Percentiles rank a stretch among this genome's conserved stretches.
These are phyloP conservation scores for Pythium aristosporum DNA, from an alignment of 352 stramenopile species.

Conservation along the genomic window DNA sequence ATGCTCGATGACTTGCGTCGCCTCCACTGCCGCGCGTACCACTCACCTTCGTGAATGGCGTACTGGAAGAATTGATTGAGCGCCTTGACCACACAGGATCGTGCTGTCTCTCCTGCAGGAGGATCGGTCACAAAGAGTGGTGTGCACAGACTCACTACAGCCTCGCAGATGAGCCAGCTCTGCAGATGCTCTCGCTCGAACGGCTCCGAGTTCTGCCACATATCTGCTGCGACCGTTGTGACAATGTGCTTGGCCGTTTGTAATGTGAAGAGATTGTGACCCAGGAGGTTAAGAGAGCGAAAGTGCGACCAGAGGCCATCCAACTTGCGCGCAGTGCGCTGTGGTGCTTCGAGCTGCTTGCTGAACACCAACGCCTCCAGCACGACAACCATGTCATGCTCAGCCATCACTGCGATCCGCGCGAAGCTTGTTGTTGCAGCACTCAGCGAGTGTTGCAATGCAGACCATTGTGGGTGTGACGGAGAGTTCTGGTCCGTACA, in stretches of 20 bases:
- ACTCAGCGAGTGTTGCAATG: slow-evolving; percentile 5
- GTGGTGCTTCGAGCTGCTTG: slow-evolving; percentile 19
- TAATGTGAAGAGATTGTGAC: slow-evolving; percentile 5
- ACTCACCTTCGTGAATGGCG: slow-evolving; percentile 16
- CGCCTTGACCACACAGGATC: background rate
- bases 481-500: slow-evolving; percentile 1
- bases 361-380: slow-evolving; percentile 22
- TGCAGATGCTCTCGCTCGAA: slow-evolving; percentile 28
- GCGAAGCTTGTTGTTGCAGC: slow-evolving; percentile 10
- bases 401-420: background rate
- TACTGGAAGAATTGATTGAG: slow-evolving; percentile 23
- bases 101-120: background rate
- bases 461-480: background rate
- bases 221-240: background rate
- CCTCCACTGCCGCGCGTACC: slow-evolving; percentile 28
- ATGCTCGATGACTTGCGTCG: slow-evolving; percentile 3
- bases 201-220: slow-evolving; percentile 18
- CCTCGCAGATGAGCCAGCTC: slow-evolving; percentile 24
- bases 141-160: slow-evolving; percentile 13
- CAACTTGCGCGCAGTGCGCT: slow-evolving; percentile 13
- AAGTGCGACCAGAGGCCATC: slow-evolving; percentile 15
- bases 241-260: slow-evolving; percentile 19
- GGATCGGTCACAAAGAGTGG: background rate
- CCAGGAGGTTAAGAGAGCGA: background rate
- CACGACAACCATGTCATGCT: slow-evolving; percentile 9